Evolutionary conservation across 2,329 filamentous ascomycete species (phyloP).

Genomic region (Aureobasidium subglaciale): DNA sequence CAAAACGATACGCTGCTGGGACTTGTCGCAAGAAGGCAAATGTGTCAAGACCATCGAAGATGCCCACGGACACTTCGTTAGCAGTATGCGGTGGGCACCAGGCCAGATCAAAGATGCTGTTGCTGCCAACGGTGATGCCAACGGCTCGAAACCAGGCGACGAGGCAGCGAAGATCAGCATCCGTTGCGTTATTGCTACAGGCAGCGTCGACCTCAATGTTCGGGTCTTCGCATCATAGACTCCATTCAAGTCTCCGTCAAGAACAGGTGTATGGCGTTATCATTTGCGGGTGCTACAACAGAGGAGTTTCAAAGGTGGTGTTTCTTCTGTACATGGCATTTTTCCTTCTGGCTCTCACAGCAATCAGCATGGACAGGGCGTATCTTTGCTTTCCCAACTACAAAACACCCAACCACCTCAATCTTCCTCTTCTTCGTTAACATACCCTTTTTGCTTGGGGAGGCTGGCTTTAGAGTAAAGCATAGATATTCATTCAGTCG

Average conservation of each 20-base stretch:
- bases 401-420: background rate
- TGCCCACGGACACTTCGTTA: conserved; percentile 77
- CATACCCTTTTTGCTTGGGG: background rate
- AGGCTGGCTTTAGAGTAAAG: background rate
- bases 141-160: conserved; percentile 28
- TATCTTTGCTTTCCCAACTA: background rate
- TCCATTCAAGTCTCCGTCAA: background rate
- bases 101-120: conserved; percentile 56
- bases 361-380: conserved; percentile 9
- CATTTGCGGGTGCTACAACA: too few relatives aligned
- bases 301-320: background rate
- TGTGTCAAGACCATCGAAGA: conserved; percentile 76
- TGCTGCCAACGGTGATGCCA: conserved; percentile 29
- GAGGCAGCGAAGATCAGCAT: conserved; percentile 55
- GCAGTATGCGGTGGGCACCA: conserved; percentile 81
- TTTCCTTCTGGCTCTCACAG: background rate
- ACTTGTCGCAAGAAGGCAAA: conserved; percentile 80
- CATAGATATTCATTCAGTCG: background rate
- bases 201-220: conserved; percentile 74
- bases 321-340: background rate
- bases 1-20: conserved; percentile 90
- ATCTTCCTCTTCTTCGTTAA: background rate
- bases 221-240: conserved; percentile 62
- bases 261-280: background rate
- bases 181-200: conserved; percentile 78